Evolutionary conservation across 106 monocot genomes (phyloP), one percentile per base, ranked within the genome.

Genomic region (Chionographis japonica): DNA sequence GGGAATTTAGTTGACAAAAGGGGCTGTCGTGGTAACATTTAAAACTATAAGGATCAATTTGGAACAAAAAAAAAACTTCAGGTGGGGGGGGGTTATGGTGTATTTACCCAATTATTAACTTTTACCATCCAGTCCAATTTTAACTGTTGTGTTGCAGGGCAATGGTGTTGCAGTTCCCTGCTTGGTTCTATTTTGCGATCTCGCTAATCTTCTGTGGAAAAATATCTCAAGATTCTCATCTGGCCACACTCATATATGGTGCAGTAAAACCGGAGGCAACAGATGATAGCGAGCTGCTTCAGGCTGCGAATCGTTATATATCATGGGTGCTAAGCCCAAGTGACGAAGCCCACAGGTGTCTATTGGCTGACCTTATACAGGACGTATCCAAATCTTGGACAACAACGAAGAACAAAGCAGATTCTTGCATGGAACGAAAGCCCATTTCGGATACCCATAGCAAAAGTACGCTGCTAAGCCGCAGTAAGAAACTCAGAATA

Each of bases 181-280:
- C 54, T 68, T 95, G 91, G 95, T 91, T 86, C 66, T 84, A 84
- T 74, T 89, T 91, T 65, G 88, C 91, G 54, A 39, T 65, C 61
- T 62, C 74, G 43, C 55, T 91, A 61, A 50, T 80, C 20, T 91
- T 95, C 62, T 65, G 46, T 54, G 40, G 66, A 74, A 54, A 85
- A 64, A 40, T 40, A 17, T 72, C 70, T 54, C 37, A 72, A 40
- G 52, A 67, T 71, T 75, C 74, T 72, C 67, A 49, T 75, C 27
- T 93, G 61, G 67, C 79, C 6, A 52, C 59, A 52, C 67, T 62
- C 18, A 37, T 77, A 72, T 70, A 59, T 60, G 50, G 10, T 37
- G 55, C 59, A 63, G 59, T 70, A n/a, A 69, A 50, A 70, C 15
- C 62, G 40, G 59, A 76, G 39, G n/a, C 58, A 53, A n/a, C 43